These are phyloP conservation scores for Chrysosphaeria jannelii DNA, from an alignment of 2,329 filamentous ascomycete genomes.

Conservation along the genomic window DNA sequence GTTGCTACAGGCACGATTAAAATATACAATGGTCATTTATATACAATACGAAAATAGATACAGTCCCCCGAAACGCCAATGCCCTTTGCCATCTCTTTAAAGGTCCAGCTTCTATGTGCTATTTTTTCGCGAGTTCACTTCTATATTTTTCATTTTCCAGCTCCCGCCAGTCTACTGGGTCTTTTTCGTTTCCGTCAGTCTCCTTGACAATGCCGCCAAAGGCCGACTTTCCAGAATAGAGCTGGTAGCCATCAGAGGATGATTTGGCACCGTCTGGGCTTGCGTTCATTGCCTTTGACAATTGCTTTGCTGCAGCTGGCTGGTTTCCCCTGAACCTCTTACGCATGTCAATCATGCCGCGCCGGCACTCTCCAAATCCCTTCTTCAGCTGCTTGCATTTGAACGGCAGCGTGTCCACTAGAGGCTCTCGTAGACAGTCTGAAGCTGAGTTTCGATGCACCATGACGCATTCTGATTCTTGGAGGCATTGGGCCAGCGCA, in stretches of 20 bases:
- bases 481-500: constrained; percentile 78
- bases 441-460: constrained; percentile 58
- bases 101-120: no score
- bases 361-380: constrained; percentile 81
- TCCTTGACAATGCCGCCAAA: constrained; percentile 32
- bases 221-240: constrained; percentile 52
- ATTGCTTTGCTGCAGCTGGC: constrained; percentile 35
- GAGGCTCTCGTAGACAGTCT: constrained; percentile 65
- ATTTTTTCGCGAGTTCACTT: no score
- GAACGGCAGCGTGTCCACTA: constrained; percentile 52
- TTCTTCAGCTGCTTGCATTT: constrained; percentile 83
- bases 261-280: not conserved
- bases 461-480: constrained; percentile 91
- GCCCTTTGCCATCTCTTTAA: constrained; percentile 11
- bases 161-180: constrained; percentile 29
- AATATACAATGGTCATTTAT: no score
- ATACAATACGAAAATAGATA: no score
- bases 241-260: constrained; percentile 21
- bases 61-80: no score
- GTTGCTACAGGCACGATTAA: no score
- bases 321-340: constrained; percentile 91
- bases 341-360: constrained; percentile 93
- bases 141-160: constrained; percentile 32
- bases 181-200: constrained; percentile 35
- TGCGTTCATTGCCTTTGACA: constrained; percentile 7